These are phyloP conservation scores for Raphidocelis subcapitata DNA, from an alignment of 139 green algal species.

Conservation along the genomic window DNA sequence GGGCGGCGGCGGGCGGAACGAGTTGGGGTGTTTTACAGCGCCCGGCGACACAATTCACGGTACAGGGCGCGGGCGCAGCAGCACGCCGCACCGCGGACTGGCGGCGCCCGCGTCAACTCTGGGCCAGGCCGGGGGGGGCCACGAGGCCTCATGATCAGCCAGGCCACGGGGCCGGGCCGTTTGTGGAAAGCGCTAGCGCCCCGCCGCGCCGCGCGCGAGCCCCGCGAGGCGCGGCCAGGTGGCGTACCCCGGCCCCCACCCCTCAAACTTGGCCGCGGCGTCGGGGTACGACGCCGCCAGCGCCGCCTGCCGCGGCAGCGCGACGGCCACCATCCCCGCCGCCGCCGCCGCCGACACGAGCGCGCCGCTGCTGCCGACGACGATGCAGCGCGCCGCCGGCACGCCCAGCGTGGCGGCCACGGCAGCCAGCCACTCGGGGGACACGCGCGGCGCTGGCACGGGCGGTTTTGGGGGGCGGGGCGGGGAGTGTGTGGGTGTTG, in stretches of 20 bases:
- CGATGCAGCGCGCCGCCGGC: conserved; percentile 1
- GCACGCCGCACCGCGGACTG: too few relatives aligned
- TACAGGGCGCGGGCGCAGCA: too few relatives aligned
- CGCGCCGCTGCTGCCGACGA: conserved; percentile 18
- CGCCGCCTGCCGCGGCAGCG: conserved; percentile 33
- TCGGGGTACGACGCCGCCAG: conserved; percentile 19
- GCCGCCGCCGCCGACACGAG: conserved; percentile 17
- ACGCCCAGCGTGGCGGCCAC: conserved; percentile 32
- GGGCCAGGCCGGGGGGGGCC: too few relatives aligned
- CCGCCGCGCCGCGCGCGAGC: background rate
- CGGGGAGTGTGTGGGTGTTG: background rate
- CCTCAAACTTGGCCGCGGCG: conserved; percentile 36
- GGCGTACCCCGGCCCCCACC: conserved; percentile 22
- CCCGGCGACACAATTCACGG: too few relatives aligned
- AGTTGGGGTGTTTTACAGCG: too few relatives aligned
- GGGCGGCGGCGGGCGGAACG: too few relatives aligned
- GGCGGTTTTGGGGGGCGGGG: background rate
- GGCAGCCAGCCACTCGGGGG: conserved; percentile 20
- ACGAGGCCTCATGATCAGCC: too few relatives aligned
- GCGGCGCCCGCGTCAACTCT: too few relatives aligned
- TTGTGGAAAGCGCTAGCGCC: too few relatives aligned
- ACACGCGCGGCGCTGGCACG: background rate
- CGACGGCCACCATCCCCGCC: conserved; percentile 21
- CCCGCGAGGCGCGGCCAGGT: conserved; percentile 28
- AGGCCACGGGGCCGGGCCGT: too few relatives aligned